Evolutionary conservation across 805 yeast genomes (phyloP), one percentile per base, ranked within the genome.

Genomic region (Cyberlindnera saturnus): DNA sequence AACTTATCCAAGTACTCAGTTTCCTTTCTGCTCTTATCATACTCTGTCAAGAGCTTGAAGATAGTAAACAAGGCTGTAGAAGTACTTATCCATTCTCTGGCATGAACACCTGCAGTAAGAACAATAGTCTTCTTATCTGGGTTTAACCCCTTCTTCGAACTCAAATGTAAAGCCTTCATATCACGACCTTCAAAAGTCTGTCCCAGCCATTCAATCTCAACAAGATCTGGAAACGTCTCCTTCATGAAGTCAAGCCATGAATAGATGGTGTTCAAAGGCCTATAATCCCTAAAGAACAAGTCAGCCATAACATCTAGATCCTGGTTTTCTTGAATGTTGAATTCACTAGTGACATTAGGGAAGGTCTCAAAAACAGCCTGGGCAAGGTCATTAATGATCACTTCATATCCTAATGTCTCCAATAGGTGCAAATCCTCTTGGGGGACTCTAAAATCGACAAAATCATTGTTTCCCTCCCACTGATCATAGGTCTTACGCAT

Each of bases 81-180:
- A 3, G 81, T 78, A 32, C 89, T 75, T 23, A 87, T 73, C 96
- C 96, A 89, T 61, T 89, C 97, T 41, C 97, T 71, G 0, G 96
- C 93, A 64, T 89, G 96, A 3, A 84, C 73, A 3, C 96, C 96
- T 32, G 90, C 90, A 1, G 91, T 79, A 7, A 89, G 71, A 4
- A 87, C 82, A 41, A 88, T 73, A 1, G 91, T 84, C 49, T 73
- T 77, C 60, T 73, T 74, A 36, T 75, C 68, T 9, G 70, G 66
- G 63, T 50, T 64, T 48, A 46, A 52, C 5, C 63, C 68, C 38
- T 67, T 68, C 38, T 71, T 70, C 2, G 81, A 70, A 3, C 81
- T 69, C 23, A 88, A 59, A 52, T 84, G 84, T 18, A 87, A 64
- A 0, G 85, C 86, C 40, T 76, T 79, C 56, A 82, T 72, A 23